These are phyloP conservation scores for Pontederia paniculata DNA, from an alignment of 176 grass and related monocot genomes.

Conservation along the genomic window DNA sequence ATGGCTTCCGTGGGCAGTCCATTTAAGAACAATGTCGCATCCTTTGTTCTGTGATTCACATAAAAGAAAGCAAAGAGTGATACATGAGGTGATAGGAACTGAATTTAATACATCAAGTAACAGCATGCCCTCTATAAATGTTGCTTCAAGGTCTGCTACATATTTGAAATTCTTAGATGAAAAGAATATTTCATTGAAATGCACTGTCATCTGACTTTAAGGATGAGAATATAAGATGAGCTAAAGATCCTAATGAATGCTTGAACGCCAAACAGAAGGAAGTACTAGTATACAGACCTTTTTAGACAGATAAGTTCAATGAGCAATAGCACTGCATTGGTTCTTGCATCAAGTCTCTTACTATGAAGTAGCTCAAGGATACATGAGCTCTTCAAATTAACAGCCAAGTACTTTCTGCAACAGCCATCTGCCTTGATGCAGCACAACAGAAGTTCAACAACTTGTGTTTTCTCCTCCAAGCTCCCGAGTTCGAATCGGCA, in stretches of 20 bases:
- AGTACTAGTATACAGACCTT: conserved; percentile 19
- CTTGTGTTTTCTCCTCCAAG: conserved; percentile 14
- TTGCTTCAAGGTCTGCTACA: background rate
- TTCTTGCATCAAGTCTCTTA: conserved; percentile 16
- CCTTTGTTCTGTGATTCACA: conserved; percentile 17
- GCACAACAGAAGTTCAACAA: conserved; percentile 24
- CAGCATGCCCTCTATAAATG: background rate
- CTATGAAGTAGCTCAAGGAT: conserved; percentile 27
- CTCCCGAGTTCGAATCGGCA: conserved; percentile 21
- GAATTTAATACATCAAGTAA: background rate
- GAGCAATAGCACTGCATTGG: conserved; percentile 23
- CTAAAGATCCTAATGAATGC: background rate
- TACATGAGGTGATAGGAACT: no score
- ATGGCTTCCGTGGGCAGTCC: conserved; percentile 16
- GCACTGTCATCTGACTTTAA: background rate
- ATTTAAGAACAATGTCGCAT: conserved; percentile 18
- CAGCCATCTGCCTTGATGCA: conserved; percentile 43
- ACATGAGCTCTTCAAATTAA: conserved; percentile 17
- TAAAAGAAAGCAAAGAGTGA: conserved; percentile 2
- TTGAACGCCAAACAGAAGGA: background rate
- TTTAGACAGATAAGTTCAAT: conserved; percentile 30
- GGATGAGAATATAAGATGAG: background rate
- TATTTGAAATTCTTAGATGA: no score
- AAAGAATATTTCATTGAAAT: background rate
- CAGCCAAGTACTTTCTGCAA: conserved; percentile 41